Conservation (phyloP, 2,329 filamentous ascomycete genomes). For the Xylaria hypoxylon region DNA sequence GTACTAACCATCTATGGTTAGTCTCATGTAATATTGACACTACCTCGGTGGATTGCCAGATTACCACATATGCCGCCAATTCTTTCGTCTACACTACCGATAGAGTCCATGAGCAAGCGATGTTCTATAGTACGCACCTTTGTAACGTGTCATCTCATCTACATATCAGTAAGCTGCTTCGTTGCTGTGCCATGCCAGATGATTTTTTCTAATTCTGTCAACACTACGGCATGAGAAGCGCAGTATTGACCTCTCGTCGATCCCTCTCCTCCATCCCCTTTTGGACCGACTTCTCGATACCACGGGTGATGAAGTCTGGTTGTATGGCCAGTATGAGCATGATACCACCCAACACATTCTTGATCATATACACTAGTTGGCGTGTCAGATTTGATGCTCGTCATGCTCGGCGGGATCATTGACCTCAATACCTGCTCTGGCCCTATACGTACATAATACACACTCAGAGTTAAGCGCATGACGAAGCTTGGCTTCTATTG, state of each 20-base stretch:
- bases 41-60: no score
- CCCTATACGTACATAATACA: slow-evolving; percentile 37
- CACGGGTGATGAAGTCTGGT: slow-evolving; percentile 44
- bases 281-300: slow-evolving; percentile 34
- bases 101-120: slow-evolving; percentile 24
- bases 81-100: no score
- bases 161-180: slow-evolving; percentile 28
- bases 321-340: slow-evolving; percentile 43
- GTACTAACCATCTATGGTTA: no score
- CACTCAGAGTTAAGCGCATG: slow-evolving; percentile 41
- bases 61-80: no score
- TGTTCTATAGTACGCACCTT: no score
- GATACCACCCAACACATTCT: slow-evolving; percentile 30
- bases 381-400: slow-evolving; percentile 40
- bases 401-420: slow-evolving; percentile 36
- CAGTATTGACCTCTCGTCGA: slow-evolving; percentile 37
- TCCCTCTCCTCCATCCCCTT: slow-evolving; percentile 39
- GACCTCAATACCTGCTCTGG: not conserved
- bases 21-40: no score
- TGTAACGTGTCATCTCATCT: no score
- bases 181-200: slow-evolving; percentile 40
- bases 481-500: slow-evolving; percentile 37
- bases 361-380: slow-evolving; percentile 36
- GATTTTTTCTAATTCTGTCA: slow-evolving; percentile 44
- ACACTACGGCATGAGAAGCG: slow-evolving; percentile 43